These are phyloP conservation scores for Nicotiana obtusifolia DNA, from an alignment of 257 asterid species.

Conservation along the genomic window DNA sequence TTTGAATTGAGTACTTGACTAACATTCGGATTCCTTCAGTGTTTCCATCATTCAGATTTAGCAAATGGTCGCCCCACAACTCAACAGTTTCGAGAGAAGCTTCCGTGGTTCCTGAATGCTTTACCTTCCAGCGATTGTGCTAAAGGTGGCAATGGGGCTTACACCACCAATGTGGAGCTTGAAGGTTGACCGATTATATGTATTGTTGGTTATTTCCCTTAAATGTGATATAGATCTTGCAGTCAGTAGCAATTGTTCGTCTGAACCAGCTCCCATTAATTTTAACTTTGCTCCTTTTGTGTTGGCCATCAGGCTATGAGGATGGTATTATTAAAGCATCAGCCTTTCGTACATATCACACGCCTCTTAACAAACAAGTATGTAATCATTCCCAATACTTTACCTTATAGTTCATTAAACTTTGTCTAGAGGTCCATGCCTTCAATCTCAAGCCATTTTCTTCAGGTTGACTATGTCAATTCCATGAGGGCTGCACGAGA, in stretches of 20 bases:
- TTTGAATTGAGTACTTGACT: slow-evolving; percentile 17
- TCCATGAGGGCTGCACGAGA: slow-evolving; percentile 97
- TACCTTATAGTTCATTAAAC: slow-evolving; percentile 5
- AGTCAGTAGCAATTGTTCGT: not conserved
- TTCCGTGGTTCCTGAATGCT: slow-evolving; percentile 94
- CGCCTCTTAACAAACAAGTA: slow-evolving; percentile 95
- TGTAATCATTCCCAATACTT: not conserved
- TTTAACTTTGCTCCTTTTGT: not conserved
- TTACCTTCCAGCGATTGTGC: slow-evolving; percentile 97
- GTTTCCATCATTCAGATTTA: slow-evolving; percentile 87
- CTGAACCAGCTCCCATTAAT: slow-evolving; percentile 10
- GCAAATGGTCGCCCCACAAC: slow-evolving; percentile 82
- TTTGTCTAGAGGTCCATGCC: not conserved
- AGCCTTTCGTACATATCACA: slow-evolving; percentile 91
- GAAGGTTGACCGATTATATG: slow-evolving; percentile 38
- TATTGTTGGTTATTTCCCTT: not conserved
- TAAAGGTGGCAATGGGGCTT: slow-evolving; percentile 97
- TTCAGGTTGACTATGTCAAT: slow-evolving; percentile 78
- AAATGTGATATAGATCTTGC: not conserved
- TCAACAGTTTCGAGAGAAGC: slow-evolving; percentile 72
- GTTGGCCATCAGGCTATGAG: slow-evolving; percentile 56
- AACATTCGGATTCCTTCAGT: slow-evolving; percentile 45
- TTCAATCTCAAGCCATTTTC: not conserved
- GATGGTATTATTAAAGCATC: slow-evolving; percentile 74
- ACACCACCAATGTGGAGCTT: slow-evolving; percentile 75